Base-by-base conservation (phyloP, 345 rosid species). In the Ceriops zippeliana region DNA sequence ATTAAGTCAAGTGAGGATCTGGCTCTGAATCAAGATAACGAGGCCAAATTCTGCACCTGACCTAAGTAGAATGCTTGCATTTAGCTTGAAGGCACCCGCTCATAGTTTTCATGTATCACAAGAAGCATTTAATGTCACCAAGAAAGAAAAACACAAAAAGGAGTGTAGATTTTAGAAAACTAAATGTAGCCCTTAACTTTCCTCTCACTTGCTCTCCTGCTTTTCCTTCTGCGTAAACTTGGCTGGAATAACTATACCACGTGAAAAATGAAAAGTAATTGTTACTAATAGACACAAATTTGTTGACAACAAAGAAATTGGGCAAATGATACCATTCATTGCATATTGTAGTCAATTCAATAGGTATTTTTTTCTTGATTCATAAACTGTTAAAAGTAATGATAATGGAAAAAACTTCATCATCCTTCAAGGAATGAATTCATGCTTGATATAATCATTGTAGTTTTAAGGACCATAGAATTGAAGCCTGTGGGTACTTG, bases 131-230 rank as follows among this genome's bases (percentile, higher is more conserved):
- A 28, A 28, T 28, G 30, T 3, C 30, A 3, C 30, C 30, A 28
- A 28, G 30, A 28, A 28, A 28, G 30, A 28, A 28, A 28, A 28
- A 28, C 30, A 28, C 30, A 28, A 28, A 28, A 28, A 28, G 30
- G 30, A 28, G 30, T 3, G 3, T 28, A 28, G 30, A 28, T 28
- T 28, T 28, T 28, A 28, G 30, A 28, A 1, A 28, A 28, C 30
- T 31, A 31, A 32, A 32, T 32, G 1, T 32, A 32, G 5, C 34
- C 34, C 7, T 32, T 32, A 32, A 82, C 75, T 75, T 80, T 64
- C 68, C 75, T 71, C 71, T 71, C 62, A 68, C 82, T 58, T 66
- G 82, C 77, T 83, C 5, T n/a, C 72, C 42, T 56, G 73, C 77
- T 71, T 78, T 70, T 71, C 80, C 69, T 80, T 70, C 47, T 62